Percentiles rank a stretch among this genome's conserved stretches.
phyloP scores from a whole-genome alignment of 768 basidiomycete species.

The Amanita rubescens region DNA sequence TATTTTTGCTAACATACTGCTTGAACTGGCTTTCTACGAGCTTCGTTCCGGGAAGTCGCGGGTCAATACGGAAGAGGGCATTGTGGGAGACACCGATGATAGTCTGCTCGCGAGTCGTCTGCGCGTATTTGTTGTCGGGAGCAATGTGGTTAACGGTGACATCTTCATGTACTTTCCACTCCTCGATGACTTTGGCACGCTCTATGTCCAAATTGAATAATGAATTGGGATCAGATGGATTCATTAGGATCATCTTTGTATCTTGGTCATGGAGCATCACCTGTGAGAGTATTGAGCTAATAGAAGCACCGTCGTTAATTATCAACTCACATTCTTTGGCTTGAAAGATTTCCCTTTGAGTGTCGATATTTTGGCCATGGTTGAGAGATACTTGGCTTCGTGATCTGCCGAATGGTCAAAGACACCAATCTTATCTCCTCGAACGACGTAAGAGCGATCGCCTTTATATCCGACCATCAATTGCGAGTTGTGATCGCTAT shows the following conservation, averaged over 20 bases:
- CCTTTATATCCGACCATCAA: constrained; percentile 94
- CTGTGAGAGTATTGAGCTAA: constrained; percentile 31
- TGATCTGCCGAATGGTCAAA: constrained; percentile 69
- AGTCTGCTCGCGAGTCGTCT: constrained; percentile 87
- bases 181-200: constrained; percentile 93
- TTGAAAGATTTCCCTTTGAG: constrained; percentile 78
- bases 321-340: constrained; percentile 65
- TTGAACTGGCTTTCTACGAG: constrained; percentile 94
- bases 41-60: constrained; percentile 86
- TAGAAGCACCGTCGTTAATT: not conserved
- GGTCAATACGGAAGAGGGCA: constrained; percentile 95
- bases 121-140: constrained; percentile 92
- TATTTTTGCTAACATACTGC: constrained; percentile 92
- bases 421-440: constrained; percentile 87
- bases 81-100: constrained; percentile 92
- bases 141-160: constrained; percentile 84
- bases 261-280: constrained; percentile 98
- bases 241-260: constrained; percentile 89
- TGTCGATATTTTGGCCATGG: constrained; percentile 77
- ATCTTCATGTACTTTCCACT: constrained; percentile 96
- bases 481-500: constrained; percentile 76
- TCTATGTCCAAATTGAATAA: constrained; percentile 90
- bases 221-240: constrained; percentile 71
- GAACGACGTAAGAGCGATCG: constrained; percentile 88
- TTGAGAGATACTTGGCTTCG: constrained; percentile 77